Evolutionary conservation across 2,329 filamentous ascomycete genomes (phyloP), one percentile per base, ranked within the genome.

Genomic region (Aureobasidium sp.): DNA sequence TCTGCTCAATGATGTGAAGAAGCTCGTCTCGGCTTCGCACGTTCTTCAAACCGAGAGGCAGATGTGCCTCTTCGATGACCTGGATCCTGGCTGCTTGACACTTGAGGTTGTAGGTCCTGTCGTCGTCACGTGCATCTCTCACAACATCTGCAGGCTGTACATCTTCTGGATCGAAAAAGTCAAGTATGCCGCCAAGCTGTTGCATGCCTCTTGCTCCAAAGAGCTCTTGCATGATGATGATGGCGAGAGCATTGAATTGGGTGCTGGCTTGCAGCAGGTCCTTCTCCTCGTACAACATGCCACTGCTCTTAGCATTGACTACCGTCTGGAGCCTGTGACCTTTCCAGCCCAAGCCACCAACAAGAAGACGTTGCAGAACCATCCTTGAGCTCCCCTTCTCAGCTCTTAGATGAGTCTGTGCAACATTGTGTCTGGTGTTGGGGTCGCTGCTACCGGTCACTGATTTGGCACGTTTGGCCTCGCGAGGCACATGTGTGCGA

Each of bases 271-370:
- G 44, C 8, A 59, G 45, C 9, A 50, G 16, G 4, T 59, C 57
- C 45, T 41, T 49, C 16, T 59, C 57, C 36, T 59, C 57, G 36
- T 34, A 59, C 27, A 59, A 10, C 44, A 59, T 39, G n/a, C 57
- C 57, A 42, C 57, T 59, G 36, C 57, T 59, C 5, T 47, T 39
- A 6, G 57, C 57, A 25, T 59, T 59, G 44, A 50, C 44, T 6
- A 32, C 30, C 5, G 44, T 59, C 29, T 59, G 57, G 9, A 59
- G 36, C 36, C 42, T 59, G 9, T 21, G 11, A n/a, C 45, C 57
- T 41, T 27, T 49, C 44, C 44, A 59, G 25, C n/a, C 14, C 16
- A 50, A 8, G 10, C 3, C 14, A 25, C 29, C 39, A 5, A 49
- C 34, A 14, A 59, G 36, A n/a, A 59, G 45, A 21, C 45, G 44